Conservation (phyloP, 352 stramenopile species). For the Phytopythium helicoides region DNA sequence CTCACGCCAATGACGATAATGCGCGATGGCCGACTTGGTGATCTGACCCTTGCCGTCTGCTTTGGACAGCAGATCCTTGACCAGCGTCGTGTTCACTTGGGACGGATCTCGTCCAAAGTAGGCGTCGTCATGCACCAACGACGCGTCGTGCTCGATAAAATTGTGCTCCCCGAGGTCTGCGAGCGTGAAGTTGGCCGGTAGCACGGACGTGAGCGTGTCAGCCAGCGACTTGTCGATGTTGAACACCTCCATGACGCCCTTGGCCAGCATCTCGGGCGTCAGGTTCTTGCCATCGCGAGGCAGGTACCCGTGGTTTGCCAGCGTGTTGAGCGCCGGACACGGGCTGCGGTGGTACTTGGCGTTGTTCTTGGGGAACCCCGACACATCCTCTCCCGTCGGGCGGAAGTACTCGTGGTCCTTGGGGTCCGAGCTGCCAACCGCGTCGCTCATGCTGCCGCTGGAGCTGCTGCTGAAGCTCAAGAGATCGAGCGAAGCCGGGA, state of each 20-base stretch:
- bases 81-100: slow-evolving; percentile 43
- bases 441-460: too few relatives aligned
- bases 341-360: slow-evolving; percentile 48
- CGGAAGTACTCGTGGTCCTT: slow-evolving; percentile 41
- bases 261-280: slow-evolving; percentile 31
- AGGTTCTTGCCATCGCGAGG: slow-evolving; percentile 59
- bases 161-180: slow-evolving; percentile 53
- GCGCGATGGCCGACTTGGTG: slow-evolving; percentile 36
- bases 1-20: slow-evolving; percentile 49
- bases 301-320: too few relatives aligned
- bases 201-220: slow-evolving; percentile 21
- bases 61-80: slow-evolving; percentile 27
- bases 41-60: slow-evolving; percentile 21
- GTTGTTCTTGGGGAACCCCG: slow-evolving; percentile 40
- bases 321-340: slow-evolving; percentile 63
- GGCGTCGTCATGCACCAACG: slow-evolving; percentile 54
- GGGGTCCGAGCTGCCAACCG: too few relatives aligned
- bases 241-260: slow-evolving; percentile 44
- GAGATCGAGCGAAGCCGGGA: too few relatives aligned
- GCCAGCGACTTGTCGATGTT: slow-evolving; percentile 39
- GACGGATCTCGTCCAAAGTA: slow-evolving; percentile 41
- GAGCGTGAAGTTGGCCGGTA: slow-evolving; percentile 45
- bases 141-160: too few relatives aligned
- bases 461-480: too few relatives aligned
- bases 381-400: slow-evolving; percentile 30